phyloP scores from a whole-genome alignment of 2,329 filamentous ascomycete genomes.

The Aspergillus ustus region DNA sequence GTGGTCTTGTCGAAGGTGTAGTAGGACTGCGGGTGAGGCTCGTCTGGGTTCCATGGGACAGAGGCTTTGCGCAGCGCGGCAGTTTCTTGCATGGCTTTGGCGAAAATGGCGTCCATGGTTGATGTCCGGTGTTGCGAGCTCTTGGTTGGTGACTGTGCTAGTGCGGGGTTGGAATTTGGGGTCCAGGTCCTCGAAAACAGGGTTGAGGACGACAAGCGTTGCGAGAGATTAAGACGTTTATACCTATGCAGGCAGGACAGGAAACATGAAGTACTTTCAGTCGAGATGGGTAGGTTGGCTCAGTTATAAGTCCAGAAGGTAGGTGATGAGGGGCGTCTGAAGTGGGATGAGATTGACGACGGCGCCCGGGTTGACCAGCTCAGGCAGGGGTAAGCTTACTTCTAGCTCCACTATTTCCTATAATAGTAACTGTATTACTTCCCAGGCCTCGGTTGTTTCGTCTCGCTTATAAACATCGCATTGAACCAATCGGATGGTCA shows the following conservation, averaged over 20 bases:
- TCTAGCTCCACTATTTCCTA: too few relatives aligned
- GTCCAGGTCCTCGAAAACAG: neutral
- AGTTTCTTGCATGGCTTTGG: neutral
- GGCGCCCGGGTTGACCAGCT: too few relatives aligned
- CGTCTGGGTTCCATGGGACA: neutral
- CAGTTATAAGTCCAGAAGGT: neutral
- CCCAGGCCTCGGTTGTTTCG: too few relatives aligned
- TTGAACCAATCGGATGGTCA: too few relatives aligned
- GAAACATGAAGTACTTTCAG: neutral
- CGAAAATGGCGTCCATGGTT: slow-evolving; percentile 5
- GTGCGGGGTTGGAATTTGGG: neutral
- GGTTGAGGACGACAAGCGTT: neutral
- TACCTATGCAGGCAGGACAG: neutral
- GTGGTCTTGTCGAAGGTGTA: neutral
- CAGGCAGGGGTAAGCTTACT: too few relatives aligned
- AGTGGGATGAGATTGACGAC: too few relatives aligned
- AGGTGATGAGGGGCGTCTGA: too few relatives aligned
- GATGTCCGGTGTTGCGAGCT: neutral
- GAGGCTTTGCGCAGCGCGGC: neutral
- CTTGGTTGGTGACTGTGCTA: neutral
- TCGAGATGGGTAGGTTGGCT: neutral
- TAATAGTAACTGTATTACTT: too few relatives aligned
- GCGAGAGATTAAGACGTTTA: neutral
- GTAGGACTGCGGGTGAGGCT: slow-evolving; percentile 2
- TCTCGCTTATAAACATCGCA: too few relatives aligned